phyloP scores from a whole-genome alignment of 257 asterid genomes.

The Thymus mandschuricus region DNA sequence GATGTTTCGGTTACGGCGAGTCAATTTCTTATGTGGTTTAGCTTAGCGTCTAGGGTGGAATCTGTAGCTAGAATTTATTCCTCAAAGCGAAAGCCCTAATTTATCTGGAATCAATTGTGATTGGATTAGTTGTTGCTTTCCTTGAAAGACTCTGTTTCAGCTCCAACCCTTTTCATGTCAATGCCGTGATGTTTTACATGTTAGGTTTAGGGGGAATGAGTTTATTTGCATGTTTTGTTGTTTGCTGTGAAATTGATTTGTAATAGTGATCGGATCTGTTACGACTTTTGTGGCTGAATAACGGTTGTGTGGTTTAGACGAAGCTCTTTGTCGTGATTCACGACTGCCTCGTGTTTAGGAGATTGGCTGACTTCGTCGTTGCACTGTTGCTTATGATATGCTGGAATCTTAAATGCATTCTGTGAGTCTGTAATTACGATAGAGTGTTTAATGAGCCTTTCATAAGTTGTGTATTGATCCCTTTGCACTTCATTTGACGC shows the following conservation, averaged over 20 bases:
- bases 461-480: not conserved
- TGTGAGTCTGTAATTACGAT: not conserved
- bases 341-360: not conserved
- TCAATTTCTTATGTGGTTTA: slow-evolving; percentile 6
- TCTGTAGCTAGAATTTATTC: not conserved
- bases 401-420: not conserved
- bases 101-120: not conserved
- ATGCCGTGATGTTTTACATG: not conserved
- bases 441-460: not conserved
- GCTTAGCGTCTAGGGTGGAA: not conserved
- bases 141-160: not conserved
- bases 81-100: not conserved
- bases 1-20: not conserved
- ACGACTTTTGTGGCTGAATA: not conserved
- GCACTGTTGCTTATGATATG: not conserved
- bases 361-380: not conserved
- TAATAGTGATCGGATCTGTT: not conserved
- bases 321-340: not conserved
- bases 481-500: not conserved
- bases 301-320: not conserved
- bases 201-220: not conserved
- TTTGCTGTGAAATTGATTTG: not conserved
- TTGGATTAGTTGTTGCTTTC: not conserved
- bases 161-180: not conserved
- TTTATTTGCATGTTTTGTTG: not conserved